Evolutionary conservation across 805 yeast genomes (phyloP), one percentile per base, ranked within the genome.

Genomic region (Yamadazyma philogaea): DNA sequence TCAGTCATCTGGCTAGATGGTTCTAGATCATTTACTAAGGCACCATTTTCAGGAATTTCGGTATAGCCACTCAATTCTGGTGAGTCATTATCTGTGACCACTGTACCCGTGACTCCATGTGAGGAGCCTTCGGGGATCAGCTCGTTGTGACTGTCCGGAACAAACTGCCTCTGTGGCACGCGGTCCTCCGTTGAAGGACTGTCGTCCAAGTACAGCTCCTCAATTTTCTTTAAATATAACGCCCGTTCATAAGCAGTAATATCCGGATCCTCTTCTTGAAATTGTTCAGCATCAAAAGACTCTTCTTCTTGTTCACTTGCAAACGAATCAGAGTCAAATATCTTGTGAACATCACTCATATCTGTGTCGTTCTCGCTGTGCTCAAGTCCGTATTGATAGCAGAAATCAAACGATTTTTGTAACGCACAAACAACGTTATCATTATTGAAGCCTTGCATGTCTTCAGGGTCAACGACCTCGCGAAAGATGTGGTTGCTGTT

Each of bases 391-490:
- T 59, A 66, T 0, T 30, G 48, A 11, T 44, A 39, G 44, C 72
- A 66, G 42, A 61, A 66, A n/a, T 52, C 51, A 8, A 44, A 28
- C 0, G 70, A 60, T 17, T 42, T 45, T 30, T 56, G 48, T 34
- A 66, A 36, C 2, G 70, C 68, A 53, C 72, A 66, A 1, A 49
- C 50, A 7, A 64, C 52, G 40, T 58, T 59, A 40, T 59, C 64
- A 37, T 60, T 55, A 38, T 58, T 59, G 41, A 39, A 54, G 2
- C 55, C 56, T n/a, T 28, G 30, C 17, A 33, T 11, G 3, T 37
- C 3, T 7, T 40, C 44, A 3, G 18, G 17, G 6, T 37, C 47
- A 1, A 51, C 21, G 5, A 40, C 27, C 14, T 42, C 46, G 4
- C 39, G 36, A 26, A 44, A 43, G 6, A 44, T 28, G 14, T 31